Evolutionary conservation across 1,284 basidiomycete genomes (phyloP).

Genomic region (Chalciporus piperatoides): DNA sequence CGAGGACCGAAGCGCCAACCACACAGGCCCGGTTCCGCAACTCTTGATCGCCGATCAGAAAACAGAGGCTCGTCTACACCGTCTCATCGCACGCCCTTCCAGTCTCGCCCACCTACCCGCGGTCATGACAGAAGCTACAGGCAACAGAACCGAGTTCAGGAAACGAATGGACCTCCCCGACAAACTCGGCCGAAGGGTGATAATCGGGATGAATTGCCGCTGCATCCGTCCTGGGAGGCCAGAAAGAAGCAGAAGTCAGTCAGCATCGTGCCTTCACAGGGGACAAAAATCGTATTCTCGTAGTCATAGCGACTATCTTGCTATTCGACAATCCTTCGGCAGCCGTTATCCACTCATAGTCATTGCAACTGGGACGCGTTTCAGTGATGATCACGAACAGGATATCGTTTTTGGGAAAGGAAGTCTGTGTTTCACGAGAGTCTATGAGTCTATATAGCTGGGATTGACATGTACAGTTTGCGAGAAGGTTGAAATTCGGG

Average conservation of each 20-base stretch:
- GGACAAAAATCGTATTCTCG: conserved; percentile 64
- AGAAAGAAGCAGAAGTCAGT: conserved; percentile 69
- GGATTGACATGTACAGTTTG: background rate
- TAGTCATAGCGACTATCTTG: conserved; percentile 11
- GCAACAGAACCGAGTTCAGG: background rate
- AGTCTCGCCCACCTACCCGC: background rate
- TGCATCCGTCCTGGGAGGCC: conserved; percentile 94
- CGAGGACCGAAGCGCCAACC: conserved; percentile 12
- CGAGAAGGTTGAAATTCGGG: background rate
- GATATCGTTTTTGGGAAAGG: background rate
- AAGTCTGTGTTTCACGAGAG: background rate
- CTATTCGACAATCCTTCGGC: background rate
- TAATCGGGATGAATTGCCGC: conserved; percentile 36
- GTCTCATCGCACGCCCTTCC: background rate
- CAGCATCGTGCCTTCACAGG: conserved; percentile 56
- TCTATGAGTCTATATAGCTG: background rate
- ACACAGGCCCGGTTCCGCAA: conserved; percentile 2
- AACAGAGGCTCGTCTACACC: conserved; percentile 7
- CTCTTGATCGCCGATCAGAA: conserved; percentile 19
- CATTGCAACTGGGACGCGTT: background rate
- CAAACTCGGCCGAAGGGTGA: background rate
- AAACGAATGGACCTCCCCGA: background rate
- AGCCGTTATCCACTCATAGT: background rate
- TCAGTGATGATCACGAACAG: background rate
- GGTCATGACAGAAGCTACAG: background rate